Percentiles rank a stretch among this genome's conserved stretches.
Conservation (phyloP, 768 basidiomycete genomes). For the Pulveroboletus frians region DNA sequence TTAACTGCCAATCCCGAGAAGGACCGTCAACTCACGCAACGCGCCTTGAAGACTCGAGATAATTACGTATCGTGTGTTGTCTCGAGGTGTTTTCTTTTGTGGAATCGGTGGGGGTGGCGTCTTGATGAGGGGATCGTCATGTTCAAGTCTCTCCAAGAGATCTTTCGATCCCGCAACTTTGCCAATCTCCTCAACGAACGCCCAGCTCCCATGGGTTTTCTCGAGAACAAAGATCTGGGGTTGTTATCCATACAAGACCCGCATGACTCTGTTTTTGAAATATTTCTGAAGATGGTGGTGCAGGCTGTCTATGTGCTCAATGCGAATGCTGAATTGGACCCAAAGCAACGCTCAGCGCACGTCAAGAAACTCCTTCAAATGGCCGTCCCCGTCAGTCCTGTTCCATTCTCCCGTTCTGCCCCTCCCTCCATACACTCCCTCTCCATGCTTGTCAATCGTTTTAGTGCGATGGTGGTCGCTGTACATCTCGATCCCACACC, state of each 20-base stretch:
- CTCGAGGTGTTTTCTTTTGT: constrained; percentile 69
- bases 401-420: constrained; percentile 53
- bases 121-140: constrained; percentile 51
- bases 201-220: constrained; percentile 68
- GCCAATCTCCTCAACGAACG: constrained; percentile 59
- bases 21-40: constrained; percentile 36
- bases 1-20: constrained; percentile 43
- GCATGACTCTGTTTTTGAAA: constrained; percentile 67
- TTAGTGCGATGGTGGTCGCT: constrained; percentile 65
- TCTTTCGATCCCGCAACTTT: constrained; percentile 76
- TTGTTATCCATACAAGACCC: constrained; percentile 47
- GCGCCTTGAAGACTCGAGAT: constrained; percentile 53
- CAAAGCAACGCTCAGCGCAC: constrained; percentile 37
- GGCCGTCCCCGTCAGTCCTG: constrained; percentile 63
- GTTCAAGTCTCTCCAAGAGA: constrained; percentile 59
- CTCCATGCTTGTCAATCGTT: constrained; percentile 79
- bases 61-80: constrained; percentile 65
- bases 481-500: constrained; percentile 59
- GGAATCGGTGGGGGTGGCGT: constrained; percentile 72
- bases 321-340: constrained; percentile 32
- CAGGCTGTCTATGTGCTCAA: constrained; percentile 39
- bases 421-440: constrained; percentile 52
- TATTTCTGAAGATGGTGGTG: constrained; percentile 80
- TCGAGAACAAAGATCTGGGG: constrained; percentile 49
- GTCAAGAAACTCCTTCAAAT: constrained; percentile 68